Conservation (phyloP, 257 asterid species). For the Gentiana dahurica region DNA sequence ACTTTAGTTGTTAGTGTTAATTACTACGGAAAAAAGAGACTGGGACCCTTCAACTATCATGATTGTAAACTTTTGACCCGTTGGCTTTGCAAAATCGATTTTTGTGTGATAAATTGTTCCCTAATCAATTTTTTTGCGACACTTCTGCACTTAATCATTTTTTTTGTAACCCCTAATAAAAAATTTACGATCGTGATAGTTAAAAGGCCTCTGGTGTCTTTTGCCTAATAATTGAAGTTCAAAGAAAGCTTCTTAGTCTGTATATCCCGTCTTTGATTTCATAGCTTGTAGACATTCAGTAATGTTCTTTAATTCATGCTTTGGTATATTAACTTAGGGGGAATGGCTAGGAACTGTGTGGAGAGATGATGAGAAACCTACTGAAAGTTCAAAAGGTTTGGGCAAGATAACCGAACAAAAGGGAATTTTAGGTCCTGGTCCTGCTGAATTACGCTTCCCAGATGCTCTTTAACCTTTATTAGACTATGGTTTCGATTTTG, state of each 20-base stretch:
- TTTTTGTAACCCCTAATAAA: no score
- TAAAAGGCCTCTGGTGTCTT: no score
- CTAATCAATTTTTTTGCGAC: no score
- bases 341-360: constrained; percentile 47
- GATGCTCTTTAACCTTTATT: constrained; percentile 49
- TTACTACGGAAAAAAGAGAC: no score
- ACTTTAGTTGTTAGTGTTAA: no score
- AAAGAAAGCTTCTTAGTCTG: neutral
- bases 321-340: constrained; percentile 24
- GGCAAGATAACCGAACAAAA: constrained; percentile 84
- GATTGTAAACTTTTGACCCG: no score
- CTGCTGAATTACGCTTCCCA: constrained; percentile 86
- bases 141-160: no score
- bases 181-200: no score
- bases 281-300: neutral
- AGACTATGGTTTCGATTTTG: neutral
- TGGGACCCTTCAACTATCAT: no score
- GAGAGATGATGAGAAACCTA: constrained; percentile 69
- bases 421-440: constrained; percentile 97
- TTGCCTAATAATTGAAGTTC: no score
- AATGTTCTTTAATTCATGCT: neutral
- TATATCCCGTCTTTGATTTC: neutral
- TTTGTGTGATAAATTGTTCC: no score
- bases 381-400: constrained; percentile 38
- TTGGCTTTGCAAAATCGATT: no score